Percentiles rank a stretch among this genome's conserved stretches.
Evolutionary conservation across 1,284 basidiomycete species (phyloP).

Genomic region (Tetrapyrgos nigripes): DNA sequence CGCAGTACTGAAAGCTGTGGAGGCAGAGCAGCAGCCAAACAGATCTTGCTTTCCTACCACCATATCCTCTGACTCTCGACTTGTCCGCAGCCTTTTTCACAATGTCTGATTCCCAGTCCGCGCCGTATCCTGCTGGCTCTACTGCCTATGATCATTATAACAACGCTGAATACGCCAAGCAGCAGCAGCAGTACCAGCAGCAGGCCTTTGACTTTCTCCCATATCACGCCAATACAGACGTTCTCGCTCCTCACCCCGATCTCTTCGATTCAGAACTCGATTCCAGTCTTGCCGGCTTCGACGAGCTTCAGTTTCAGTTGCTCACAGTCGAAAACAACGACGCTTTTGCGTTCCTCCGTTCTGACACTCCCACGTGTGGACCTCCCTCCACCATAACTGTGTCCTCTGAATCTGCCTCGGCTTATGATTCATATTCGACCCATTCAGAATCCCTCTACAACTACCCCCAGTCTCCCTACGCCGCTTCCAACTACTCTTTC

Average conservation of each 20-base stretch:
- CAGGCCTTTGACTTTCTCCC: slow-evolving; percentile 68
- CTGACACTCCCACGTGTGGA: slow-evolving; percentile 68
- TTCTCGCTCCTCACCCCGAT: slow-evolving; percentile 77
- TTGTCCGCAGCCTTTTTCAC: slow-evolving; percentile 3
- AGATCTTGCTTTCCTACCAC: not conserved
- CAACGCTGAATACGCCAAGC: slow-evolving; percentile 16
- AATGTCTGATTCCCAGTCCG: slow-evolving; percentile 12
- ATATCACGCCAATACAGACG: slow-evolving; percentile 68
- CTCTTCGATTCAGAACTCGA: slow-evolving; percentile 84
- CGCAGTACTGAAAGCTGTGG: not conserved
- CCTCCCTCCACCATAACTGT: slow-evolving; percentile 80
- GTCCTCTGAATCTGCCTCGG: slow-evolving; percentile 77
- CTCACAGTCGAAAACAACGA: slow-evolving; percentile 66
- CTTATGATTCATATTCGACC: slow-evolving; percentile 71
- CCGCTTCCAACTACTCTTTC: slow-evolving; percentile 58
- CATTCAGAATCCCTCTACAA: slow-evolving; percentile 74
- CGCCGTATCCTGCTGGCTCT: slow-evolving; percentile 6
- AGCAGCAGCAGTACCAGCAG: slow-evolving; percentile 38
- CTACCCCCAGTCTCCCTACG: slow-evolving; percentile 58
- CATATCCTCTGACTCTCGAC: not conserved
- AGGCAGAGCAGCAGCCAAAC: not conserved
- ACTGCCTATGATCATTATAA: slow-evolving; percentile 11
- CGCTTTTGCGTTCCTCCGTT: slow-evolving; percentile 66
- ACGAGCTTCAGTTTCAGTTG: slow-evolving; percentile 66
- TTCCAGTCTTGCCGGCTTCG: slow-evolving; percentile 65